These are phyloP conservation scores for Peziza echinospora DNA, from an alignment of 495 filamentous ascomycete species.

Conservation along the genomic window DNA sequence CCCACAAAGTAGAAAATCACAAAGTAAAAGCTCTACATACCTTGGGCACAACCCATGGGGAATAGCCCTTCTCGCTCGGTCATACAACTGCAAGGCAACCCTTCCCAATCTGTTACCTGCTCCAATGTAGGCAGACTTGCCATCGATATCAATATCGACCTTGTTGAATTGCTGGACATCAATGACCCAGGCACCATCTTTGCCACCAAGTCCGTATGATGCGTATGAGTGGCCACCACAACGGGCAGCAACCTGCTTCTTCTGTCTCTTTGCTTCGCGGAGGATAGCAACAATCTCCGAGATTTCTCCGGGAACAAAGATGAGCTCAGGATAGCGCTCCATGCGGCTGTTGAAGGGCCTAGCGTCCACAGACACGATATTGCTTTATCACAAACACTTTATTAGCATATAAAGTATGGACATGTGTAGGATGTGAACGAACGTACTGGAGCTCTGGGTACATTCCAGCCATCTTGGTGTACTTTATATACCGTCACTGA, in stretches of 20 bases:
- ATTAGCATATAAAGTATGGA: background rate
- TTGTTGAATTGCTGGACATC: slow-evolving; percentile 31
- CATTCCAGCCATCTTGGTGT: background rate
- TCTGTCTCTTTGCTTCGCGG: background rate
- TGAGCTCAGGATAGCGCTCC: background rate
- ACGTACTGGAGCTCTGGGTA: background rate
- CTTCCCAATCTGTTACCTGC: slow-evolving; percentile 40
- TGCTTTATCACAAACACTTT: background rate
- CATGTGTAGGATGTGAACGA: background rate
- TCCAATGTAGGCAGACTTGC: slow-evolving; percentile 40
- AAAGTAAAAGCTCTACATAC: too few relatives aligned
- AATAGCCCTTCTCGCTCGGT: slow-evolving; percentile 36
- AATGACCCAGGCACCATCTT: slow-evolving; percentile 34
- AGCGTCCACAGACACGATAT: background rate
- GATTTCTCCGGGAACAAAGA: background rate
- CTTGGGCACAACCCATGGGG: slow-evolving; percentile 5
- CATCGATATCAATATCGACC: slow-evolving; percentile 30
- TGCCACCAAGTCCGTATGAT: slow-evolving; percentile 31
- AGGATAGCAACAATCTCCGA: background rate
- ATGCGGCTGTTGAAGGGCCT: background rate
- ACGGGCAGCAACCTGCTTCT: slow-evolving; percentile 36
- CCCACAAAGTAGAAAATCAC: too few relatives aligned
- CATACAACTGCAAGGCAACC: slow-evolving; percentile 33
- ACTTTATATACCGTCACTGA: too few relatives aligned
- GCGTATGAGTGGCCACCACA: slow-evolving; percentile 58